Evolutionary conservation across 2,329 filamentous ascomycete species (phyloP), one percentile per base, ranked within the genome.

Genomic region (Botrytis aclada): DNA sequence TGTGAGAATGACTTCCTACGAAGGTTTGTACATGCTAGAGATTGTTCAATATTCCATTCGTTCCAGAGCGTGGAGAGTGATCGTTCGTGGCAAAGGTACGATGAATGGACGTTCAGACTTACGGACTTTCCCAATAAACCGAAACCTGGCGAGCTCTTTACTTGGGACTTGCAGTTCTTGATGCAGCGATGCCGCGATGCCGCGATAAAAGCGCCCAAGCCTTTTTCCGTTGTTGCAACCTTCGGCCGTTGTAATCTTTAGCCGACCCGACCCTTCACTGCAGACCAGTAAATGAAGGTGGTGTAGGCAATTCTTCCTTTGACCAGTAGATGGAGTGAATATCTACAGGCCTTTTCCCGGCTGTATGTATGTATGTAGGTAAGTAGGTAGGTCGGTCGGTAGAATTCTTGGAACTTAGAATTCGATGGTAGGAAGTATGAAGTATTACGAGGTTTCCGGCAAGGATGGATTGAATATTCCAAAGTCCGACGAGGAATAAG

Each of bases 11-110:
- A 74, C 74, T 75, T 75, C 73, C 71, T 69, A 69, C 70, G 64
- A 72, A 61, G 69, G 71, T 71, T 72, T 70, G 76, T 73, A 76
- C 78, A 79, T 80, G 75, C 78, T 79, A 78, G 63, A 74, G 60
- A 62, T 58, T 54, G 65, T 64, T 79, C 74, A 78, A 75, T 69
- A 75, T 71, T 76, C 67, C 71, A 77, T 75, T 76, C 75, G 72
- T 74, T 74, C 74, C 63, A 71, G 70, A 18, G 71, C 39, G 71
- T 72, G 72, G 54, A 71, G 62, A 62, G 41, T 74, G 71, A 74
- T 74, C 51, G 74, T 71, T 75, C 75, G 77, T 77, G 75, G 76
- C 76, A 76, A 69, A 61, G 66, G 70, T 62, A 70, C 60, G 71
- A 70, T 74, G 75, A 25, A 65, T 51, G 69, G 69, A 73, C 22